Base-by-base conservation (phyloP, 345 rosid genomes). In the Dipteronia sinensis region DNA sequence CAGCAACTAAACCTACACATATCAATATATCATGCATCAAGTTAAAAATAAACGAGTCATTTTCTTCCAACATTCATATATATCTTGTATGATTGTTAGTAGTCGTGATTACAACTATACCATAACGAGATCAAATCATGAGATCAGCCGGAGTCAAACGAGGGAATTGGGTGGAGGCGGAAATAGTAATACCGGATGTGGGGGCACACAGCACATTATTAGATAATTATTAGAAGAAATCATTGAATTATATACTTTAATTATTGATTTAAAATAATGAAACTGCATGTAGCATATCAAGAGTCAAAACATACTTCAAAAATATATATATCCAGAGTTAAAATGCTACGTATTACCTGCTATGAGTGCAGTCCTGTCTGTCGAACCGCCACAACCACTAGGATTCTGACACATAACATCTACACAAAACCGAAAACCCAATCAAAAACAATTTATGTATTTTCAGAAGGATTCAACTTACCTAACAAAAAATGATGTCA, bases 321-420 rank as follows among this genome's bases (percentile, higher is more conserved):
- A n/a, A n/a, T n/a, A n/a, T n/a, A n/a, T n/a, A n/a, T n/a, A n/a
- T n/a, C n/a, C n/a, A n/a, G n/a, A n/a, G n/a, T n/a, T n/a, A n/a
- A n/a, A 1, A 27, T 6, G 31, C 10, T n/a, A 1, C 65, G 9
- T 4, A 2, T 29, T 74, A 88, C 91, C 89, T 47, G 87, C 90
- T 34, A 81, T 82, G 12, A 85, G 84, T 8, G 88, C 79, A 7
- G 86, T 85, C 53, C 55, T 79, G 22, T 85, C 67, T 17, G 53
- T 53, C 22, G 84, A 73, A 34, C 6, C 38, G 7, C 40, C 67
- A 20, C 92, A 89, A 6, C 89, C 88, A 2, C 47, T 72, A 3
- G 79, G 76, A 84, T 77, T 65, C 73, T 84, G 75, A 81, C 92
- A 86, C 49, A 77, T 77, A 47, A 15, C 15, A 19, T 63, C 90